phyloP scores from a whole-genome alignment of 2,329 filamentous ascomycete species.

The Verticillium dahliae region DNA sequence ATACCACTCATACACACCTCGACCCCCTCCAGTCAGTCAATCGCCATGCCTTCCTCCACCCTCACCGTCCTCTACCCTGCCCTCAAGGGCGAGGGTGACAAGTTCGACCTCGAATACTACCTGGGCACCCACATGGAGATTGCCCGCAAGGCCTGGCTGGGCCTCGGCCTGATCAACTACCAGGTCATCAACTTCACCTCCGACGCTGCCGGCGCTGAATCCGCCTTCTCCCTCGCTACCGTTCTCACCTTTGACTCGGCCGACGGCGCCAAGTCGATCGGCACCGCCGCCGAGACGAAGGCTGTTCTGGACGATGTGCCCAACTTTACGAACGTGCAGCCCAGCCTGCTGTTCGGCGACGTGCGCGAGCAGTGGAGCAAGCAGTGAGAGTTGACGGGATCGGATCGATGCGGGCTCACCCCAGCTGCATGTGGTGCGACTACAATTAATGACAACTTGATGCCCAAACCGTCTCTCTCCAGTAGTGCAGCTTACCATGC shows the following conservation, averaged over 20 bases:
- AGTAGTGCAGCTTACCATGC: no score
- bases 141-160: conserved; percentile 21
- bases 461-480: no score
- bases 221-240: conserved; percentile 17
- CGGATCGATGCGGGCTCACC: background rate
- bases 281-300: conserved; percentile 1
- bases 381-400: background rate
- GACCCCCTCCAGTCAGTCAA: background rate
- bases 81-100: conserved; percentile 16
- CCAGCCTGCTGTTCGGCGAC: conserved; percentile 3
- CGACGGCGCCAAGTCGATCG: conserved; percentile 14
- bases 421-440: no score
- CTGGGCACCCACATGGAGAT: conserved; percentile 32
- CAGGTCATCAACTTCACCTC: conserved; percentile 18
- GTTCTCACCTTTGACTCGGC: conserved; percentile 22
- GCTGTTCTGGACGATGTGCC: conserved; percentile 23
- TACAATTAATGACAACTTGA: no score
- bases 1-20: background rate
- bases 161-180: conserved; percentile 30
- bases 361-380: background rate
- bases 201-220: conserved; percentile 10
- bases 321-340: conserved; percentile 21
- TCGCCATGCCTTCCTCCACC: conserved; percentile 7
- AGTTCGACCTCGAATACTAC: conserved; percentile 44
- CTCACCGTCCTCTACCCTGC: conserved; percentile 32